These are phyloP conservation scores for Myochromella boudieri DNA, from an alignment of 768 basidiomycete genomes.

Conservation along the genomic window DNA sequence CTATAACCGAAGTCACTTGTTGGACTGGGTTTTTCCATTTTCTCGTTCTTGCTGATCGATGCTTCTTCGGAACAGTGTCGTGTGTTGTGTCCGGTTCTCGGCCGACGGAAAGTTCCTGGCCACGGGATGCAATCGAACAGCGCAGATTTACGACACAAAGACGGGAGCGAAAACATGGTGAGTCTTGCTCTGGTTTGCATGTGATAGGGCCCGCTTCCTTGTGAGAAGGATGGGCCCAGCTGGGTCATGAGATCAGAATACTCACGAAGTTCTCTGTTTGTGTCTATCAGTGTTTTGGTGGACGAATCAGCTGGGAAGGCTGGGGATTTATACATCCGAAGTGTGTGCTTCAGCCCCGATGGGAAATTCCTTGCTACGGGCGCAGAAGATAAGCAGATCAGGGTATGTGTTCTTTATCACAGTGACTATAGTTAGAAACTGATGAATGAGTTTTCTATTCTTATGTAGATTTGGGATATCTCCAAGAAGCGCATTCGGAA, in stretches of 20 bases:
- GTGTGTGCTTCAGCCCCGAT: slow-evolving; percentile 87
- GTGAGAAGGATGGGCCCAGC: slow-evolving; percentile 2
- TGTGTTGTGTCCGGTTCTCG: slow-evolving; percentile 93
- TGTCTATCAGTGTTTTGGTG: slow-evolving; percentile 57
- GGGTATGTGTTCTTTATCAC: slow-evolving; percentile 46
- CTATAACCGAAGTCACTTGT: not conserved
- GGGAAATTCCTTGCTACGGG: slow-evolving; percentile 90
- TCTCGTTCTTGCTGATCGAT: slow-evolving; percentile 1
- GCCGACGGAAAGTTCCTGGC: slow-evolving; percentile 91
- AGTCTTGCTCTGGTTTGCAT: slow-evolving; percentile 22
- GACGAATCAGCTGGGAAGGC: slow-evolving; percentile 74
- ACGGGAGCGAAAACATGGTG: slow-evolving; percentile 86
- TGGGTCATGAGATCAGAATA: slow-evolving; percentile 2
- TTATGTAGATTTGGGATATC: slow-evolving; percentile 86
- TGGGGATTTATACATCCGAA: slow-evolving; percentile 90
- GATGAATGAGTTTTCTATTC: slow-evolving; percentile 18
- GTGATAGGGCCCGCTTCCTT: slow-evolving; percentile 9
- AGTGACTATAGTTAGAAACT: not conserved
- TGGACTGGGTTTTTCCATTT: not conserved
- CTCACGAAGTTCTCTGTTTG: not conserved
- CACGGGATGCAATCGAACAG: slow-evolving; percentile 93
- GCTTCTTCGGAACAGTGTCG: slow-evolving; percentile 33
- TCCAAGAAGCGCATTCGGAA: slow-evolving; percentile 74
- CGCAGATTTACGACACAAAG: slow-evolving; percentile 93
- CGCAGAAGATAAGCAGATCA: slow-evolving; percentile 86